Percentiles rank a stretch among this genome's conserved stretches.
Conservation (phyloP, 2,329 filamentous ascomycete genomes). For the Ceratocystis lukuohia region DNA sequence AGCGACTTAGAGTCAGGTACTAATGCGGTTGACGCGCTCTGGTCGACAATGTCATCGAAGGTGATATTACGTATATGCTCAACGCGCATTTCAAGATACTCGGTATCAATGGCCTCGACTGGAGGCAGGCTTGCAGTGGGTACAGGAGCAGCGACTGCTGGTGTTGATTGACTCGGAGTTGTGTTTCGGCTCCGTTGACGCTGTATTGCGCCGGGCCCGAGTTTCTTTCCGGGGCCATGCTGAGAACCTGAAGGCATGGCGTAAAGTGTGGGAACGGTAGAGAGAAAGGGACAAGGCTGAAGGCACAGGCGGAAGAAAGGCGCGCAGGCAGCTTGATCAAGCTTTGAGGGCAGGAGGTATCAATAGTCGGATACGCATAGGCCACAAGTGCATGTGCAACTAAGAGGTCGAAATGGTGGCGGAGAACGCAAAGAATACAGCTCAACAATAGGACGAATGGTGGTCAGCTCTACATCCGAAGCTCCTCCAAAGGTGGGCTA, state of each 20-base stretch:
- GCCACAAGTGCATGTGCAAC: neutral
- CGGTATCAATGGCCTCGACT: conserved; percentile 43
- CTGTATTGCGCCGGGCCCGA: conserved; percentile 43
- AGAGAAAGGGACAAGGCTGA: conserved; percentile 3
- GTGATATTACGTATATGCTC: conserved; percentile 45
- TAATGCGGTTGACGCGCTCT: conserved; percentile 40
- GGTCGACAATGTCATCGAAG: conserved; percentile 58
- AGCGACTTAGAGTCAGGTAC: conserved; percentile 52
- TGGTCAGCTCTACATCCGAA: too few species aligned
- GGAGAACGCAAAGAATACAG: neutral
- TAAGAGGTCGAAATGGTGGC: neutral
- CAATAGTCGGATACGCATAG: neutral
- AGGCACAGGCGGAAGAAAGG: neutral
- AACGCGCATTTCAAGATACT: conserved; percentile 53
- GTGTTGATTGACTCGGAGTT: conserved; percentile 46
- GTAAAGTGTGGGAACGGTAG: conserved; percentile 3
- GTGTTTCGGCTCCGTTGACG: conserved; percentile 65
- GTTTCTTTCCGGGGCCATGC: conserved; percentile 54
- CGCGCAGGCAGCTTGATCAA: too few species aligned
- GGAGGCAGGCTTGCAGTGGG: conserved; percentile 40
- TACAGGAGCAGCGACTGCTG: conserved; percentile 21
- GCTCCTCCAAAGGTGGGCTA: neutral
- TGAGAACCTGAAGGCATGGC: conserved; percentile 47
- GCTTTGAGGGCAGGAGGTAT: neutral
- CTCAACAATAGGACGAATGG: too few species aligned